Evolutionary conservation across 805 yeast species (phyloP), one percentile per base, ranked within the genome.

Genomic region (Kockiozyma suomiensis): DNA sequence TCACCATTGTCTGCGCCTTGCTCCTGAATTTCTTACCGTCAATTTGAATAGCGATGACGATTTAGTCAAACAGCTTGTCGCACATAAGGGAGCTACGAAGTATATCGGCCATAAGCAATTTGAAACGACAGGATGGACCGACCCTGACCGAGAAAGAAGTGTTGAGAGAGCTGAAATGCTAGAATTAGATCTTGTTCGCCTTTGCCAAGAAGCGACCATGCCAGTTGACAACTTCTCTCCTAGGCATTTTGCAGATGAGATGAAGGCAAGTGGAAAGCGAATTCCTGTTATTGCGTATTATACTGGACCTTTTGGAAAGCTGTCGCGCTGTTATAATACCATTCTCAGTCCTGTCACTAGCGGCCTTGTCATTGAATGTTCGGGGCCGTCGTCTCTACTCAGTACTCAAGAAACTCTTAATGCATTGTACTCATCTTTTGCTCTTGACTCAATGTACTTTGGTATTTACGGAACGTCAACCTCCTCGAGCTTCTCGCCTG

Each of bases 271-370:
- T 5, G 38, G n/a, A 13, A 33, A 76, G 55, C 32, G 30, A 45
- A 26, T 30, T 4, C 96, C 96, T 2, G 78, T 93, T 71, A 83
- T 91, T 74, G 91, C 94, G 4, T 85, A 88, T 69, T 93, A 92
- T 72, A 84, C 86, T 87, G 86, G 93, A 8, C 82, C 78, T 38
- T 62, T 72, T 15, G 97, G 97, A 25, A 87, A 84, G 70, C 75
- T 90, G 59, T 87, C 96, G 0, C 81, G 94, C 64, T 88, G 89
- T 3, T 75, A 87, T 66, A 92, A 92, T 74, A 76, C 81, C 1
- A 58, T 87, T 1, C 76, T 91, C 66, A 91, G 97, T 0, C 97
- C 97, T 32, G 87, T 90, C 6, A 87, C 94, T 0, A 33, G 38
- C n/a, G 38, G n/a, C n/a, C 38, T 33, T 33, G 38, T 33, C n/a